Evolutionary conservation across 768 basidiomycete genomes (phyloP).

Genomic region (Harrya chromipes): DNA sequence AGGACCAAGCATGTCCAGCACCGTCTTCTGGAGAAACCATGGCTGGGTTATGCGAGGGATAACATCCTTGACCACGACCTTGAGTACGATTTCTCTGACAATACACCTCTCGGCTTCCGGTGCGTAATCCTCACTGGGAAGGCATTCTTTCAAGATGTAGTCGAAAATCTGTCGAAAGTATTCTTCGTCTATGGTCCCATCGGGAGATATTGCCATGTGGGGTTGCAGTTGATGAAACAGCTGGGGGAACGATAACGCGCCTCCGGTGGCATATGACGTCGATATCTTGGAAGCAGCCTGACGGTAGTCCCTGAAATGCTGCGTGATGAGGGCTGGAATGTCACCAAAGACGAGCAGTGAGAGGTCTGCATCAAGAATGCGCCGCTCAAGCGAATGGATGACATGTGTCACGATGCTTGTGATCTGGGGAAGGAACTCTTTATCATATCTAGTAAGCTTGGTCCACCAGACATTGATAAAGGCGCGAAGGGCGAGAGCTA

Average conservation of each 20-base stretch:
- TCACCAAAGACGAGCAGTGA: slow-evolving; percentile 58
- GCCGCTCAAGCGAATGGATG: slow-evolving; percentile 57
- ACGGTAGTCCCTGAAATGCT: slow-evolving; percentile 79
- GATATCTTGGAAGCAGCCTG: slow-evolving; percentile 57
- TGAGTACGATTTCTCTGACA: slow-evolving; percentile 78
- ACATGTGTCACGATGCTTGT: slow-evolving; percentile 55
- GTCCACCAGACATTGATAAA: slow-evolving; percentile 86
- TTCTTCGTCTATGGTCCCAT: slow-evolving; percentile 65
- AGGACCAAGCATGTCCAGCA: slow-evolving; percentile 64
- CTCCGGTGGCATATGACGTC: slow-evolving; percentile 70
- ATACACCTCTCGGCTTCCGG: slow-evolving; percentile 75
- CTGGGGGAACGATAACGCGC: slow-evolving; percentile 55
- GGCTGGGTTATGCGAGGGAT: slow-evolving; percentile 74
- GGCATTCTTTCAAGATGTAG: slow-evolving; percentile 64
- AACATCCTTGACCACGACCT: slow-evolving; percentile 66
- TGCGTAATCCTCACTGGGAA: slow-evolving; percentile 76
- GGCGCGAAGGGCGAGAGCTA: slow-evolving; percentile 76
- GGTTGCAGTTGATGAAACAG: slow-evolving; percentile 83
- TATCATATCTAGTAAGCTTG: slow-evolving; percentile 79
- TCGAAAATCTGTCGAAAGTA: slow-evolving; percentile 83
- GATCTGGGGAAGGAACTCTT: slow-evolving; percentile 73
- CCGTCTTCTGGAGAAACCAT: slow-evolving; percentile 81
- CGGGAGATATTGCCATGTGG: slow-evolving; percentile 72
- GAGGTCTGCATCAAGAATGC: slow-evolving; percentile 53
- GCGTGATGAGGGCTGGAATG: slow-evolving; percentile 61